Evolutionary conservation across 305 asterid species (phyloP).

Genomic region (Fraxinus angustifolia): DNA sequence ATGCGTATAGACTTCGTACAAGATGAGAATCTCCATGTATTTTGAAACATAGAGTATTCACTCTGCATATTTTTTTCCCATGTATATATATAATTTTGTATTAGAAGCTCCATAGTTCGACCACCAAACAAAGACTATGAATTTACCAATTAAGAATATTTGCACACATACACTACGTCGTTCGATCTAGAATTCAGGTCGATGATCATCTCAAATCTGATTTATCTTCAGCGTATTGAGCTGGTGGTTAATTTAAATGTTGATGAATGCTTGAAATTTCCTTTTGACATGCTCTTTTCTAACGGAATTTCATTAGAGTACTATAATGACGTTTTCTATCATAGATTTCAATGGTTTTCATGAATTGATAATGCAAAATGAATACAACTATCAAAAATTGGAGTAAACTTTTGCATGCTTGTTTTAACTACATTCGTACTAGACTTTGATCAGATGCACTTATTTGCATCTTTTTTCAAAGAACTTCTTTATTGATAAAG

Average conservation of each 20-base stretch:
- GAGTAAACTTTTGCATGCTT: too few relatives aligned
- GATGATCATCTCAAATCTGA: background rate
- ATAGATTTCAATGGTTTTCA: background rate
- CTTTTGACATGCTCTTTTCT: background rate
- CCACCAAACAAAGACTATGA: background rate
- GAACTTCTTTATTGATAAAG: background rate
- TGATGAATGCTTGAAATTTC: background rate
- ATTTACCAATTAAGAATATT: background rate
- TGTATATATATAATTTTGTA: background rate
- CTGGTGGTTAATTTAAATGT: background rate
- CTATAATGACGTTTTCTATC: background rate
- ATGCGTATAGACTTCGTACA: slow-evolving; percentile 32
- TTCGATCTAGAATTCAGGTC: background rate
- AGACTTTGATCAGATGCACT: too few relatives aligned
- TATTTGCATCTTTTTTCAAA: background rate
- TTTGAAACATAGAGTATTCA: slow-evolving; percentile 26
- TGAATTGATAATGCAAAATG: too few relatives aligned
- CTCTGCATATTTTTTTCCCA: background rate
- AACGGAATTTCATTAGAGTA: too few relatives aligned
- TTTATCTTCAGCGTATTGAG: background rate
- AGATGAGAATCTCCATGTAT: slow-evolving; percentile 40
- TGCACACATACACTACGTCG: background rate
- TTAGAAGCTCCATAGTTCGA: background rate
- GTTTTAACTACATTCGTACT: background rate
- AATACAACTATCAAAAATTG: too few relatives aligned